Evolutionary conservation across 192 early-diverging fungal genomes (phyloP), one percentile per base, ranked within the genome.

Genomic region (Podila minutissima): DNA sequence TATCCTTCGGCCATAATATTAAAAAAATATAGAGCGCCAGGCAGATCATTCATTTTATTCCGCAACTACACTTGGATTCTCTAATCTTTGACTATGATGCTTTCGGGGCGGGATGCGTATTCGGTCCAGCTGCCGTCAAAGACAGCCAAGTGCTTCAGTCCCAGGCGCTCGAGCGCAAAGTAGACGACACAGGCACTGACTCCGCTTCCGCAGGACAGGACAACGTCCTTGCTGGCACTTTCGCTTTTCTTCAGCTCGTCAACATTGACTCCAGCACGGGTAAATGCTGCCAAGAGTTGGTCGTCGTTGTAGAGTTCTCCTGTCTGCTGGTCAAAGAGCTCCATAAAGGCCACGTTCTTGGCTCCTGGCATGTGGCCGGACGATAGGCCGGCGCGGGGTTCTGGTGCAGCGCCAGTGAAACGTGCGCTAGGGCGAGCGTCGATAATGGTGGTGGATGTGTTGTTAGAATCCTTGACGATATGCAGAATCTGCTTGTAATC

Each of bases 51-150:
- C 41, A 4, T 3, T 46, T 55, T 55, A 10, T 24, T 55, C n/a
- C 50, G 50, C 20, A 53, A 53, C 50, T n/a, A 11, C 9, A 15
- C 10, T 53, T 22, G n/a, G n/a, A 58, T 22, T 22, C 67, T 15
- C 35, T 64, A 35, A 31, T 88, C 83, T 63, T 91, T 90, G 68
- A 89, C 74, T 59, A 96, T 95, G 50, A 90, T 87, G 41, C 91
- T 92, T 50, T 89, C 84, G 20, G 84, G 74, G 28, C 91, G 91
- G 53, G 86, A 86, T 26, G 95, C 95, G 74, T 95, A 98, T 62
- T 98, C 95, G 10, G 94, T 90, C 97, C 97, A 98, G 57, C 91
- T 92, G 3, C 97, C 97, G 72, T 98, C 97, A 86, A 92, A 98
- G 6, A 97, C 85, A 9, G 92, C 82, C 11, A 97, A 70, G 28